These are phyloP conservation scores for Tricladium varicosporioides DNA, from an alignment of 2,329 filamentous ascomycete genomes.

Conservation along the genomic window DNA sequence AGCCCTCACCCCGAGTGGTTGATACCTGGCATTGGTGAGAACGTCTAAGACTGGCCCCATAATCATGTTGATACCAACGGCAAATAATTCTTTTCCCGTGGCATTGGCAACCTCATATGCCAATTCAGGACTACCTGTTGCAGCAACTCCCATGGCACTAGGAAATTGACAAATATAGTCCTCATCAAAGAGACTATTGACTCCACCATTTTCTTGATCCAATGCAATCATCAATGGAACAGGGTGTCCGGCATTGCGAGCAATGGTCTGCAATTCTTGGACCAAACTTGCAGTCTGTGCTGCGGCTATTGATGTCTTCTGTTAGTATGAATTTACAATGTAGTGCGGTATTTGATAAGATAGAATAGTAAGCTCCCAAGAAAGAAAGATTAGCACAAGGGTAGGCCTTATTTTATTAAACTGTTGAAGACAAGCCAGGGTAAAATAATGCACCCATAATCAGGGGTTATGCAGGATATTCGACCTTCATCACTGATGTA, in stretches of 20 bases:
- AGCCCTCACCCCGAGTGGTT: constrained; percentile 85
- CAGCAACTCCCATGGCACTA: constrained; percentile 95
- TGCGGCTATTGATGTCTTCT: constrained; percentile 59
- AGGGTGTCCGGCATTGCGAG: constrained; percentile 84
- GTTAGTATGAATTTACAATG: too few relatives aligned
- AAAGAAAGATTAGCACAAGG: too few relatives aligned
- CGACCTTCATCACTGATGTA: too few relatives aligned
- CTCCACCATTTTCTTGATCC: constrained; percentile 96
- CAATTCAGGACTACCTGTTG: constrained; percentile 79
- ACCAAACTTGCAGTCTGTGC: constrained; percentile 86
- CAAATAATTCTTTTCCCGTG: constrained; percentile 86
- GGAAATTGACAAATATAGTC: constrained; percentile 96
- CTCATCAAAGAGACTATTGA: constrained; percentile 95
- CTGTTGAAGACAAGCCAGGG: too few relatives aligned
- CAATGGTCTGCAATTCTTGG: constrained; percentile 88
- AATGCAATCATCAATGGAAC: constrained; percentile 86
- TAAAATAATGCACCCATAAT: too few relatives aligned
- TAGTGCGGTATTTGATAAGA: too few relatives aligned
- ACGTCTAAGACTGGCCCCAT: constrained; percentile 93
- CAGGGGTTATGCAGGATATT: too few relatives aligned
- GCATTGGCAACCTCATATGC: constrained; percentile 90
- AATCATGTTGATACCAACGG: constrained; percentile 94
- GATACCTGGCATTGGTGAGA: constrained; percentile 86
- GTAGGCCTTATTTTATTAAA: too few relatives aligned
- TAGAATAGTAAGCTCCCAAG: too few relatives aligned